A percentile compares a stretch with the other conserved stretches of the same genome.
Evolutionary conservation across 495 filamentous ascomycete species (phyloP).

Genomic region (Chlorociboria aeruginascens): DNA sequence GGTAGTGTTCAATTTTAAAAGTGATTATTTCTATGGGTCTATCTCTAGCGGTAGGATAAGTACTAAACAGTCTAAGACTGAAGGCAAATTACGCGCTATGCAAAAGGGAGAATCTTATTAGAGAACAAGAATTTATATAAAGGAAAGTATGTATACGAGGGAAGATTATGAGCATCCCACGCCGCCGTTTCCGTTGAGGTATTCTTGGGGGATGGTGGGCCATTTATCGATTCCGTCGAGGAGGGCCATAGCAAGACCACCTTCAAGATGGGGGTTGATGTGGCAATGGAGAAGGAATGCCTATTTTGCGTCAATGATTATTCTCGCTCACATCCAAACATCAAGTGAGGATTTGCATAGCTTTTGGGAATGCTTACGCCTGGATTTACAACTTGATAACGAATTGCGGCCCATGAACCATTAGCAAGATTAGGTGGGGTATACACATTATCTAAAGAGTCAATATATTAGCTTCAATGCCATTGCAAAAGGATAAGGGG

Average conservation of each 20-base stretch:
- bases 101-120: too few species aligned
- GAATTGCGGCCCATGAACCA: constrained; percentile 37
- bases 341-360: background rate
- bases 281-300: constrained; percentile 51
- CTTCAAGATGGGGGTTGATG: constrained; percentile 42
- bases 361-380: constrained; percentile 19
- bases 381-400: constrained; percentile 47
- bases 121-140: too few species aligned
- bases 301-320: background rate
- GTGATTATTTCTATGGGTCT: too few species aligned
- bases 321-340: background rate
- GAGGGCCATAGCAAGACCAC: constrained; percentile 37
- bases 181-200: too few species aligned
- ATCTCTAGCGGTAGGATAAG: too few species aligned
- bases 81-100: too few species aligned
- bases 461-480: too few species aligned
- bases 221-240: constrained; percentile 46
- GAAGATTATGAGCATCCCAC: too few species aligned
- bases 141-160: too few species aligned
- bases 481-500: too few species aligned
- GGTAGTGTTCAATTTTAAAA: too few species aligned
- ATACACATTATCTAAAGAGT: constrained; percentile 33
- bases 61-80: too few species aligned
- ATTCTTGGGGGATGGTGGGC: constrained; percentile 26
- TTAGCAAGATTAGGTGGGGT: constrained; percentile 25